phyloP scores from a whole-genome alignment of 1,284 basidiomycete genomes.

The Athelia psychrophila region DNA sequence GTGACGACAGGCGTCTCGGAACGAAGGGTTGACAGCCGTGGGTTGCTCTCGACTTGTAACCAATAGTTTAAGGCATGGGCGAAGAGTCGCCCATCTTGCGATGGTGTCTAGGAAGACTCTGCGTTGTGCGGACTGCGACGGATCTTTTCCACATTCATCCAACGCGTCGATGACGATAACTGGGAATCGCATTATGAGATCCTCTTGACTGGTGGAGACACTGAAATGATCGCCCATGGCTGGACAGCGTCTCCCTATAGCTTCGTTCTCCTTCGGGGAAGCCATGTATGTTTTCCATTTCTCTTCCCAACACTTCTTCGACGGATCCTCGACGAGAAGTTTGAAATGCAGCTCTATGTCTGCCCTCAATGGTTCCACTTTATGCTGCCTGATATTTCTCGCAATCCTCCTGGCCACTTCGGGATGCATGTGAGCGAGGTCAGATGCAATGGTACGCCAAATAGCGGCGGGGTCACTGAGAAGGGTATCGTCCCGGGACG shows the following conservation, averaged over 20 bases:
- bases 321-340: no score
- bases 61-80: not conserved
- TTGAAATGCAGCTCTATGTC: no score
- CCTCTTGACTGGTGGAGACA: no score
- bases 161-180: not conserved
- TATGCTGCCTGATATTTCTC: no score
- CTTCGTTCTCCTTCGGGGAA: no score
- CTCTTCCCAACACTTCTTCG: no score
- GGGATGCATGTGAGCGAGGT: no score
- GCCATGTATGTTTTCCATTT: no score
- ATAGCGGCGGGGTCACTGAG: not conserved
- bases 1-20: not conserved
- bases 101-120: not conserved
- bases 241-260: no score
- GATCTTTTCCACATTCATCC: constrained; percentile 8
- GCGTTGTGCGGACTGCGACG: not conserved
- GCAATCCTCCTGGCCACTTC: no score
- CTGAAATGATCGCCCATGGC: no score
- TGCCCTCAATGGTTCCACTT: no score
- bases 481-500: not conserved
- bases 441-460: not conserved
- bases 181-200: not conserved
- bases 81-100: not conserved
- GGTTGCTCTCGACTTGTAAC: not conserved
- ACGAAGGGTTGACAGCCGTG: not conserved